Percentiles rank a stretch among this genome's conserved stretches.
Evolutionary conservation across 2,329 filamentous ascomycete species (phyloP).

Genomic region (Teratosphaeria pseudoeucalypti): DNA sequence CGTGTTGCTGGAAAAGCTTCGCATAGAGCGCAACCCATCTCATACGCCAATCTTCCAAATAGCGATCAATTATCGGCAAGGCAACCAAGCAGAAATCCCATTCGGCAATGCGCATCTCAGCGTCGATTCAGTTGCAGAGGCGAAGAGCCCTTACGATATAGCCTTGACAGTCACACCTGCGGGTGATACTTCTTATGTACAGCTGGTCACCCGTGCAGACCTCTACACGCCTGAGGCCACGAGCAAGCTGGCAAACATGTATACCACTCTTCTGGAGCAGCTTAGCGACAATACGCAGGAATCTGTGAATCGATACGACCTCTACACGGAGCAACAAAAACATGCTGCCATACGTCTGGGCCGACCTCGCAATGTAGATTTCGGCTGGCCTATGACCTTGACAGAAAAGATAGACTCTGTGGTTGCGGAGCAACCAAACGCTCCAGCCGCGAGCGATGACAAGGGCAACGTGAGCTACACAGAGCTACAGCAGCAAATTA

Average conservation of each 20-base stretch:
- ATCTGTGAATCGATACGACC: neutral
- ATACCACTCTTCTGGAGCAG: neutral
- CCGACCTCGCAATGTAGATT: neutral
- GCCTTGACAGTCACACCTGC: neutral
- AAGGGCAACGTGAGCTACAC: neutral
- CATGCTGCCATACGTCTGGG: neutral
- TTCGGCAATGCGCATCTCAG: neutral
- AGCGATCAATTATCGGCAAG: neutral
- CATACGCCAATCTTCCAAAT: neutral
- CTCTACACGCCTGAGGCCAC: neutral
- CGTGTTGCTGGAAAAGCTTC: neutral
- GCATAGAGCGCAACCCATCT: neutral
- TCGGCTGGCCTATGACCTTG: neutral
- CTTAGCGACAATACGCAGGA: neutral
- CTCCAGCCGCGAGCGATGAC: neutral
- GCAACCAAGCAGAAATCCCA: neutral
- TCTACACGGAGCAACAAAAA: neutral
- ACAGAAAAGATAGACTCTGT: neutral
- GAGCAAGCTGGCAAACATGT: neutral
- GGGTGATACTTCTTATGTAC: neutral
- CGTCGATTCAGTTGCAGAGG: neutral
- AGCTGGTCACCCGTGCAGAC: neutral
- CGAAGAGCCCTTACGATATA: neutral
- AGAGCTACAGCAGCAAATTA: neutral
- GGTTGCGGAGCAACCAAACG: neutral